phyloP scores from a whole-genome alignment of 306 rosid species.

The Herpetospermum pedunculosum region DNA sequence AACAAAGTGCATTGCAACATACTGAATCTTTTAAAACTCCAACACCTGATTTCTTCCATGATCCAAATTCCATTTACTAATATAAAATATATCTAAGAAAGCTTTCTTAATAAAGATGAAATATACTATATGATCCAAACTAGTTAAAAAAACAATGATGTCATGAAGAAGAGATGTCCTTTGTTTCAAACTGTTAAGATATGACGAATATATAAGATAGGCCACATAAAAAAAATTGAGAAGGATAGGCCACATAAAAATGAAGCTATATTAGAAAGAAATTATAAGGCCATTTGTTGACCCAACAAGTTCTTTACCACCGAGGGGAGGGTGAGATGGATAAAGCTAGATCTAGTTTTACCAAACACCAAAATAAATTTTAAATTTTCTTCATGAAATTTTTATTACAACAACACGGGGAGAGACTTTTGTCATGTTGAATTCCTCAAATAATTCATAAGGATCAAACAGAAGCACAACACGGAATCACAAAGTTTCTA shows the following conservation, averaged over 20 bases:
- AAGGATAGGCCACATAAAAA: neutral
- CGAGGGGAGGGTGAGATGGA: neutral
- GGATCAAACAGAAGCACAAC: neutral
- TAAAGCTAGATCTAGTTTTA: conserved; percentile 2
- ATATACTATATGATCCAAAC: neutral
- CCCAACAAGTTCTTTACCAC: neutral
- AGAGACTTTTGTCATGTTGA: neutral
- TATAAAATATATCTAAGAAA: neutral
- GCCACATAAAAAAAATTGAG: neutral
- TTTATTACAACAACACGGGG: neutral
- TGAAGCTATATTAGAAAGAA: neutral
- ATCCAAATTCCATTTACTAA: conserved; percentile 2
- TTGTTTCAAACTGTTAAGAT: neutral
- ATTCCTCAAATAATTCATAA: neutral
- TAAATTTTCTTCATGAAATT: neutral
- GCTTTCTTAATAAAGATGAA: neutral
- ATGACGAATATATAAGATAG: neutral
- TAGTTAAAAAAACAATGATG: neutral
- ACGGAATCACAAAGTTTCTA: neutral
- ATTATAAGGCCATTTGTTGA: neutral
- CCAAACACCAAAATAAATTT: neutral
- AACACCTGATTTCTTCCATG: neutral
- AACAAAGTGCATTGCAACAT: neutral
- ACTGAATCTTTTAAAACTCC: neutral
- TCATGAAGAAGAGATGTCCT: neutral